Base-by-base conservation (phyloP, 2,329 filamentous ascomycete genomes). In the Neopestalotiopsis sp. region DNA sequence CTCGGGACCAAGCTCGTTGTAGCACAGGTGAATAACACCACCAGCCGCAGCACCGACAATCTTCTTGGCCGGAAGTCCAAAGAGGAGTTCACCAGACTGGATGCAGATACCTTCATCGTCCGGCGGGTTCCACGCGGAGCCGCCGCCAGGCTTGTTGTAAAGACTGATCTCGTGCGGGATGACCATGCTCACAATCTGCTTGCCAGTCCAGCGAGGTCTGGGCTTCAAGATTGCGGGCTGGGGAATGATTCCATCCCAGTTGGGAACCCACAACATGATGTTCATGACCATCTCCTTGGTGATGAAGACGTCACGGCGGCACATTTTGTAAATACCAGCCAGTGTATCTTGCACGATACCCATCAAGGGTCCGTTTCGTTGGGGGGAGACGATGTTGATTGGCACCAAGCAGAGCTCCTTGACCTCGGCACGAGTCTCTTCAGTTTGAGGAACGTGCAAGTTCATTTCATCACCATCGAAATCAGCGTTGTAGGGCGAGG, bases 381-480 rank as follows among this genome's bases (percentile, higher is more conserved):
- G 96, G 4, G 96, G 96, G 1, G 97, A 99, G 10, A 99, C 97
- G 76, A 99, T 98, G 81, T 99, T 98, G 75, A 96, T 89, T 0
- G 96, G 96, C n/a, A 99, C 96, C 88, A 98, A 92, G 80, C 95
- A 98, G 14, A 99, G 89, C 79, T 98, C 92, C 80, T 91, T 94
- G 74, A 99, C 90, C 81, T 99, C 96, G 61, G 97, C 94, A 70
- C 96, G 92, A 42, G 97, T 97, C 81, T 99, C 97, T 78, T 99
- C 95, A 49, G 93, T 96, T 78, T 99, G 96, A 4, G 96, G 97
- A 66, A 99, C 97, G 88, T 99, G 96, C 84, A 99, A 90, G 79
- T 99, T 99, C 96, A 99, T 99, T 83, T 99, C 96, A 80, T 99
- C 96, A 83, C 96, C 96, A 78, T 99, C 96, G 83, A 99, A 99